Evolutionary conservation across 805 yeast species (phyloP), one percentile per base, ranked within the genome.

Genomic region (Sugiyamaella valdiviana): DNA sequence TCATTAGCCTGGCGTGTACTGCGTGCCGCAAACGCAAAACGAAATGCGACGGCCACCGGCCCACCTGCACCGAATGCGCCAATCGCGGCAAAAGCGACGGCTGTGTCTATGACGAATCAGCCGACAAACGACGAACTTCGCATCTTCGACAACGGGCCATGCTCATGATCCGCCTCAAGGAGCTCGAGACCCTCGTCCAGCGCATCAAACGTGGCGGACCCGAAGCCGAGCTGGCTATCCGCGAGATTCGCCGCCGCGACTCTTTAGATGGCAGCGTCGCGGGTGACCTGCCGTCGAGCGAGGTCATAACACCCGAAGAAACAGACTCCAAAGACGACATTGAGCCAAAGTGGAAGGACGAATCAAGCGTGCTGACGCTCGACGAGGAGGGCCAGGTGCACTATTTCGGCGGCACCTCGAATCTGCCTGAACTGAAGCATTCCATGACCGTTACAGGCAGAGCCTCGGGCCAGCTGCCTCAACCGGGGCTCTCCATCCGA

Each of bases 391-490:
- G 57, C 5, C 54, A 52, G 26, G 50, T 54, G 2, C 52, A 50
- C 41, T 54, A 42, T 39, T 54, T 42, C 40, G 57, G 57, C 4
- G 55, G 55, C 20, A 54, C 55, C n/a, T 54, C 57, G 16, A 54
- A 54, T 45, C 21, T 48, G 41, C 39, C 42, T 7, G 47, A 44
- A 23, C 45, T 44, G 26, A 48, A 43, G 21, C 42, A 38, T 6
- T 44, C 48, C 15, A 21, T 44, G 35, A 45, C 49, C 1, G 41
- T 42, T 3, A n/a, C 48, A 14, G 45, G 47, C n/a, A 23, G 49
- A 19, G 29, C 49, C 10, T 23, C 26, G 7, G 22, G 39, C 12
- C 38, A 42, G 6, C 42, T 24, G 16, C 17, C 42, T 6, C 23
- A 40, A 5, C 41, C 38, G 15, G 36, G 41, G 3, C 40, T 35